phyloP scores from a whole-genome alignment of 805 yeast species.

The Wickerhamomyces queroliae region DNA sequence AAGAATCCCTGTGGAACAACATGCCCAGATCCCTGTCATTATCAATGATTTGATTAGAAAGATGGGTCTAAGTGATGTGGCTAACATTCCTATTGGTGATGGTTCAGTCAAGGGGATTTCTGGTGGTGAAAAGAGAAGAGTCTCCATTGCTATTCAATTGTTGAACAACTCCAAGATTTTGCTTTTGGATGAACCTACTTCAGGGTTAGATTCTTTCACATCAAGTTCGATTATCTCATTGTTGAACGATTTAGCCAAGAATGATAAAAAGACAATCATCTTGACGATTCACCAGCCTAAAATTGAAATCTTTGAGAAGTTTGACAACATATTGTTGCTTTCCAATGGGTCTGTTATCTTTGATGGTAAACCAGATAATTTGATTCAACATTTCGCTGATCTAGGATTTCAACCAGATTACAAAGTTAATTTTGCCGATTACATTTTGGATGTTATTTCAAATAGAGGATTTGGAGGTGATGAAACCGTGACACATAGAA shows the following conservation, averaged over 20 bases:
- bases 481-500: constrained; percentile 10
- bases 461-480: constrained; percentile 10
- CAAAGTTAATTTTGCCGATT: constrained; percentile 70
- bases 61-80: constrained; percentile 71
- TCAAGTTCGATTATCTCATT: constrained; percentile 66
- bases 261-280: constrained; percentile 62
- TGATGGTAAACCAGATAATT: constrained; percentile 49
- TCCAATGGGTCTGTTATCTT: constrained; percentile 71
- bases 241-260: constrained; percentile 45
- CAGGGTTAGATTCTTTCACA: constrained; percentile 81
- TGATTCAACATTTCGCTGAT: constrained; percentile 42
- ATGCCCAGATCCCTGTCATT: constrained; percentile 13
- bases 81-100: constrained; percentile 63
- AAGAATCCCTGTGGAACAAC: constrained; percentile 54
- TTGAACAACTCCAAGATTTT: constrained; percentile 67
- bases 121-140: constrained; percentile 81
- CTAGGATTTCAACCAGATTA: constrained; percentile 44
- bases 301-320: constrained; percentile 55
- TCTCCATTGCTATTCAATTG: constrained; percentile 76
- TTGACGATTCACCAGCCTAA: constrained; percentile 85
- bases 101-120: constrained; percentile 64
- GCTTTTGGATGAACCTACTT: constrained; percentile 83
- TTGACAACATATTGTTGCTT: constrained; percentile 68
- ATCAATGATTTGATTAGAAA: constrained; percentile 56
- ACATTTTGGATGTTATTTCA: constrained; percentile 66